These are phyloP conservation scores for Hypsizygus ulmarius DNA, from an alignment of 1,284 basidiomycete species.

Conservation along the genomic window DNA sequence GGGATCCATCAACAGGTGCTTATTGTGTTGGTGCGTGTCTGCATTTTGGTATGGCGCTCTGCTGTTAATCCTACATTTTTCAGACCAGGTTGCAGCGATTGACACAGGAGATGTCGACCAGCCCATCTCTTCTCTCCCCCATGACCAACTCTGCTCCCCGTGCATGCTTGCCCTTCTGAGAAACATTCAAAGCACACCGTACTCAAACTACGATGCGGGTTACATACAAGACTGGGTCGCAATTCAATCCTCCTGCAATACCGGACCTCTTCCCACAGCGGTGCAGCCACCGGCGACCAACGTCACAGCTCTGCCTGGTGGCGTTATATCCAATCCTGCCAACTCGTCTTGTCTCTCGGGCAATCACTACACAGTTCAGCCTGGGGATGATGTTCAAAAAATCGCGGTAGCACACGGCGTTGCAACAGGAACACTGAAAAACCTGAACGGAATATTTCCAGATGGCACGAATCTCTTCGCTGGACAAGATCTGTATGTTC, in stretches of 20 bases:
- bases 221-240: neutral
- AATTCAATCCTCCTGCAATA: neutral
- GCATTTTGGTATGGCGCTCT: neutral
- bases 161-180: constrained; percentile 6
- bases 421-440: constrained; percentile 8
- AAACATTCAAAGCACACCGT: constrained; percentile 8
- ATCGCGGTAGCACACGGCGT: constrained; percentile 9
- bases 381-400: constrained; percentile 9
- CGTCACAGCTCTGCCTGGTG: constrained; percentile 1
- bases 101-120: constrained; percentile 4
- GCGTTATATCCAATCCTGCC: constrained; percentile 3
- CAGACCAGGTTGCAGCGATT: constrained; percentile 8
- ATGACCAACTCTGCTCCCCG: constrained; percentile 6
- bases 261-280: neutral
- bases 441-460: constrained; percentile 8
- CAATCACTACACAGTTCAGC: constrained; percentile 8
- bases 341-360: constrained; percentile 5
- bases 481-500: constrained; percentile 6
- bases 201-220: constrained; percentile 7
- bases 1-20: constrained; percentile 3
- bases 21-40: constrained; percentile 6
- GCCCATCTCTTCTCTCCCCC: neutral
- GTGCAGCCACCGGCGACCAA: constrained; percentile 8
- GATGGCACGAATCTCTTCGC: constrained; percentile 10
- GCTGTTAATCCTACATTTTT: neutral